Conservation (phyloP, 2,329 filamentous ascomycete genomes). For the Venturia carpophila region DNA sequence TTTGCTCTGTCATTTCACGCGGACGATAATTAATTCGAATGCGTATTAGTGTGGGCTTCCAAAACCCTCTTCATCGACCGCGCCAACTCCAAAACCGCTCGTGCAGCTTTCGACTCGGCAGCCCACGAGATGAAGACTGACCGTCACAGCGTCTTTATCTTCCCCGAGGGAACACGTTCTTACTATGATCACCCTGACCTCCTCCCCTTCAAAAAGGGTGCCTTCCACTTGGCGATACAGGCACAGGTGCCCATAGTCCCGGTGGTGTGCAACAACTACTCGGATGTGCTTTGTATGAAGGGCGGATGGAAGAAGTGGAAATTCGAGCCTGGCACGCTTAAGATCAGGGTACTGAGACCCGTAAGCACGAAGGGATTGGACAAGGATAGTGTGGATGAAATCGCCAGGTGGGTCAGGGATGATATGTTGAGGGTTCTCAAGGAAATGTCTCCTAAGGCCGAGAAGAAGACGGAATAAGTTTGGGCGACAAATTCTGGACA, state of each 20-base stretch:
- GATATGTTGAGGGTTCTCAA: slow-evolving; percentile 60
- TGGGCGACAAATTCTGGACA: neutral
- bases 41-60: slow-evolving; percentile 53
- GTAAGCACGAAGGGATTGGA: slow-evolving; percentile 69
- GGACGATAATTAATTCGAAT: neutral
- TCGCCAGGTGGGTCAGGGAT: slow-evolving; percentile 61
- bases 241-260: slow-evolving; percentile 90
- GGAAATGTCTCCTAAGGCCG: slow-evolving; percentile 27
- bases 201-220: slow-evolving; percentile 97
- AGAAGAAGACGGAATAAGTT: neutral
- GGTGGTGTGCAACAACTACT: slow-evolving; percentile 50
- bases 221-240: slow-evolving; percentile 91
- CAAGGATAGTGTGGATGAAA: slow-evolving; percentile 66
- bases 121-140: slow-evolving; percentile 67
- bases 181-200: slow-evolving; percentile 75
- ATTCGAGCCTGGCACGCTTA: slow-evolving; percentile 23
- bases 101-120: slow-evolving; percentile 77
- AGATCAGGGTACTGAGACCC: slow-evolving; percentile 61
- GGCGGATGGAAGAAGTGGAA: slow-evolving; percentile 52
- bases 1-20: neutral
- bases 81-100: slow-evolving; percentile 70
- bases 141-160: slow-evolving; percentile 67
- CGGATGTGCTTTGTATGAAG: slow-evolving; percentile 32
- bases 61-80: slow-evolving; percentile 95
- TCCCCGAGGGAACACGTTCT: slow-evolving; percentile 86